Evolutionary conservation across 345 rosid species (phyloP).

Genomic region (Linum tenue): DNA sequence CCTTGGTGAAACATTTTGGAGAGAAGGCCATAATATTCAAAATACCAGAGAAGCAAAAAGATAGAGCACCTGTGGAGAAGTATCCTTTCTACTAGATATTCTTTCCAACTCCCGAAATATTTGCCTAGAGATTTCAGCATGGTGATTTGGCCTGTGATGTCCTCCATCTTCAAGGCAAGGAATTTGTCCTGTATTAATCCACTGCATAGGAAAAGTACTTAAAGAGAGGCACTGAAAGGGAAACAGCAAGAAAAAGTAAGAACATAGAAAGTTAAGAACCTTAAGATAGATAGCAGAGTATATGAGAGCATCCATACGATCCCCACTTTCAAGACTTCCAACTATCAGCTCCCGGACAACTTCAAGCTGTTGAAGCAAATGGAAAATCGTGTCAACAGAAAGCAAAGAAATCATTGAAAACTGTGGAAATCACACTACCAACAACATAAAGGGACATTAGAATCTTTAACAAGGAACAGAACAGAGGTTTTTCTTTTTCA

Average conservation of each 20-base stretch:
- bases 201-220: constrained; percentile 46
- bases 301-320: constrained; percentile 61
- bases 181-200: constrained; percentile 97
- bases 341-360: constrained; percentile 63
- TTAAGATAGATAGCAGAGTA: constrained; percentile 79
- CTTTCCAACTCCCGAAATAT: constrained; percentile 81
- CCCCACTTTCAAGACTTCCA: constrained; percentile 48
- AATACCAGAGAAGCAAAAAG: neutral
- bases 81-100: constrained; percentile 52
- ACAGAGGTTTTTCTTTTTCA: neutral
- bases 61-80: constrained; percentile 60
- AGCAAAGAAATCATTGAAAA: neutral
- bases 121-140: constrained; percentile 94
- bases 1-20: no score
- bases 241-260: constrained; percentile 6
- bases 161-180: constrained; percentile 99
- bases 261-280: constrained; percentile 28
- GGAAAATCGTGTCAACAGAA: constrained; percentile 2
- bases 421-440: neutral
- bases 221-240: constrained; percentile 14
- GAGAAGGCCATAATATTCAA: no score
- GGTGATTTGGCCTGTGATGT: constrained; percentile 91
- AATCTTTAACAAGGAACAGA: neutral
- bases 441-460: neutral
- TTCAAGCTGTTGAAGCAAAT: constrained; percentile 57